These are phyloP conservation scores for Cutaneotrichosporon sp. DNA, from an alignment of 1,284 basidiomycete species.

Conservation along the genomic window DNA sequence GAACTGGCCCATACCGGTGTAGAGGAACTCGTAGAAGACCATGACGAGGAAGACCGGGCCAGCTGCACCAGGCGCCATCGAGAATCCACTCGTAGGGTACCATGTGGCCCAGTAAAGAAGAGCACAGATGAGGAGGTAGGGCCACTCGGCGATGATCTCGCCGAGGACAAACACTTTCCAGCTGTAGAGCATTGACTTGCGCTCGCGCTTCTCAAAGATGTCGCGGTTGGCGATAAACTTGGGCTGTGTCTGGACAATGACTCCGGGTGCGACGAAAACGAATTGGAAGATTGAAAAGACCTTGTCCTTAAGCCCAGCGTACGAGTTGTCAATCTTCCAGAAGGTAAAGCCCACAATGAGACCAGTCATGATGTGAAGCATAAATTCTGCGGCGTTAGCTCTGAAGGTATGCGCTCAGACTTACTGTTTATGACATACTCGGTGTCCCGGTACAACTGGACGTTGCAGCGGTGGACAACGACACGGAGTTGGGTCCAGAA, in stretches of 20 bases:
- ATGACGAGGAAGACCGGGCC: conserved; percentile 42
- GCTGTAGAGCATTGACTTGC: conserved; percentile 44
- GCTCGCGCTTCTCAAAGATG: conserved; percentile 47
- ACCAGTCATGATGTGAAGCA: conserved; percentile 34
- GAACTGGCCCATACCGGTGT: conserved; percentile 39
- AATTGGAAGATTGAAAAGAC: conserved; percentile 37
- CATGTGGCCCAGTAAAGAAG: conserved; percentile 14
- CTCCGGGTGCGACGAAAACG: conserved; percentile 45
- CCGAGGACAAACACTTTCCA: conserved; percentile 34
- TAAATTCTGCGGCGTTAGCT: conserved; percentile 23
- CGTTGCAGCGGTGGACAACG: conserved; percentile 35
- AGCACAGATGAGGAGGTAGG: conserved; percentile 42
- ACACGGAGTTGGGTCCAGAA: conserved; percentile 32
- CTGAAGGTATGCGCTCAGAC: no score
- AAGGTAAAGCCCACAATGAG: conserved; percentile 44
- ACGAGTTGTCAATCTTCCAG: conserved; percentile 37
- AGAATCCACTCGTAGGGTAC: conserved; percentile 14
- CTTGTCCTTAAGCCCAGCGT: conserved; percentile 18
- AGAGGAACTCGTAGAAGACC: conserved; percentile 46
- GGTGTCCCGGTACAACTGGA: conserved; percentile 39
- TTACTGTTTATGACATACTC: conserved; percentile 40
- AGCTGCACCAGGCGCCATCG: conserved; percentile 7
- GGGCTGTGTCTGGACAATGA: conserved; percentile 47
- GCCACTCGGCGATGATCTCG: conserved; percentile 44
- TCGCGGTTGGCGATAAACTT: conserved; percentile 47